Evolutionary conservation across 2,329 filamentous ascomycete species (phyloP).

Genomic region (Trichoderma citrinoviride): DNA sequence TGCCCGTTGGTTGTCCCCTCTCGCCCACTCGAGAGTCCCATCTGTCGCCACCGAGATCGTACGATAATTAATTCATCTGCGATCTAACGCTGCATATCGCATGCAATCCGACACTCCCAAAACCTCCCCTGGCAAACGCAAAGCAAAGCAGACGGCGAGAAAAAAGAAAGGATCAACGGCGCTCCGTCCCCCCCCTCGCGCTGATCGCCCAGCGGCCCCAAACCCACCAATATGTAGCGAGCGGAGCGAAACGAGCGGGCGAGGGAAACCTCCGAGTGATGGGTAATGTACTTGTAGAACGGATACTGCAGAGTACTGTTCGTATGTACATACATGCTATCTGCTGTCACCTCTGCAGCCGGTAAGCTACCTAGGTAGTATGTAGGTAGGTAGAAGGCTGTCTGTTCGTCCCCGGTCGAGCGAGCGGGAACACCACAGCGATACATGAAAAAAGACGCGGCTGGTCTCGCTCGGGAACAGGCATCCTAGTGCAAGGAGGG

Average conservation of each 20-base stretch:
- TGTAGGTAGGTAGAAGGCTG: neutral
- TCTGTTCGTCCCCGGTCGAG: conserved; percentile 11
- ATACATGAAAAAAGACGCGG: no score
- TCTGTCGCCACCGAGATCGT: conserved; percentile 14
- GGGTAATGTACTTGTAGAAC: no score
- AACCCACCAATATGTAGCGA: neutral
- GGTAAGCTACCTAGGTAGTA: no score
- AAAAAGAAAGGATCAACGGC: neutral
- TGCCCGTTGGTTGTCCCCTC: neutral
- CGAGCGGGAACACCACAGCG: neutral
- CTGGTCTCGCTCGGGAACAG: conserved; percentile 22
- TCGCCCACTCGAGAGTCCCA: neutral
- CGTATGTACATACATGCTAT: no score
- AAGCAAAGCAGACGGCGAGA: neutral
- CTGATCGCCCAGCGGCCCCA: neutral
- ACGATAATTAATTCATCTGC: conserved; percentile 12
- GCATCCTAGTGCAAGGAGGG: conserved; percentile 22
- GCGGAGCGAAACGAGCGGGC: neutral
- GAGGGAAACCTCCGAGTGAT: neutral
- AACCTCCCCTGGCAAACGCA: neutral
- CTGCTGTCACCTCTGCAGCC: no score
- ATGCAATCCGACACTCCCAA: neutral
- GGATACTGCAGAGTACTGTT: no score
- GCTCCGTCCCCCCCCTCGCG: neutral
- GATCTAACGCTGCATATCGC: neutral